A percentile compares a stretch with the other conserved stretches of the same genome.
These are phyloP conservation scores for Cutaneotrichosporon cavernicola DNA, from an alignment of 1,284 basidiomycete genomes.

Conservation along the genomic window DNA sequence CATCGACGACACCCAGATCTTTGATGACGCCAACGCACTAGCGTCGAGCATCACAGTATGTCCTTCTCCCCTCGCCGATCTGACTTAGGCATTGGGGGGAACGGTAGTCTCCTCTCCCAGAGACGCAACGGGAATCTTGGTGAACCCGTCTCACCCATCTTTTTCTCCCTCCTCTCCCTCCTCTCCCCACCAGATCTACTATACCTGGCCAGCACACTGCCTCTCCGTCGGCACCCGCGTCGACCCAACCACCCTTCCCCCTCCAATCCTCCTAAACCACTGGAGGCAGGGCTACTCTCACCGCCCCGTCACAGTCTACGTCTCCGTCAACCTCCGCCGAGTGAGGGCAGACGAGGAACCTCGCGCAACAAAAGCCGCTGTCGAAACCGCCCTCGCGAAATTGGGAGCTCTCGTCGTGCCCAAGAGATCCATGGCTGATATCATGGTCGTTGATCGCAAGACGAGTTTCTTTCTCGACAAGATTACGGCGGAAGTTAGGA, in stretches of 20 bases:
- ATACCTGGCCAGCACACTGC: conserved; percentile 43
- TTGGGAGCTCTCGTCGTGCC: conserved; percentile 36
- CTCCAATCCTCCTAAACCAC: conserved; percentile 25
- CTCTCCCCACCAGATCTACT: conserved; percentile 21
- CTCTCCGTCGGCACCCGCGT: conserved; percentile 13
- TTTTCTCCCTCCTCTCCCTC: background rate
- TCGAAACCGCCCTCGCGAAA: conserved; percentile 16
- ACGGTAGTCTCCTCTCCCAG: background rate
- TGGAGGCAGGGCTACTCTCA: conserved; percentile 10
- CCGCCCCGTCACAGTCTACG: conserved; percentile 37
- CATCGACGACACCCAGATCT: background rate
- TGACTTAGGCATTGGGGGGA: conserved; percentile 24
- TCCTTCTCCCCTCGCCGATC: background rate
- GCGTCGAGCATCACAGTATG: background rate
- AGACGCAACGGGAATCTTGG: conserved; percentile 21
- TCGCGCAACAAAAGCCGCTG: conserved; percentile 18
- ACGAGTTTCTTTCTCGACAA: conserved; percentile 33
- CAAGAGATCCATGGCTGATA: conserved; percentile 37
- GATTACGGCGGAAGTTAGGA: conserved; percentile 30
- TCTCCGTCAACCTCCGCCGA: conserved; percentile 38
- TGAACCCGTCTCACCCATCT: conserved; percentile 18
- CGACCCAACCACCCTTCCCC: conserved; percentile 20
- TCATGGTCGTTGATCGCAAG: conserved; percentile 40
- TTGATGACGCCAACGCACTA: background rate
- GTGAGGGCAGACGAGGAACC: conserved; percentile 21